phyloP scores from a whole-genome alignment of 176 grass and related monocot genomes.

The Zoysia pacifica region DNA sequence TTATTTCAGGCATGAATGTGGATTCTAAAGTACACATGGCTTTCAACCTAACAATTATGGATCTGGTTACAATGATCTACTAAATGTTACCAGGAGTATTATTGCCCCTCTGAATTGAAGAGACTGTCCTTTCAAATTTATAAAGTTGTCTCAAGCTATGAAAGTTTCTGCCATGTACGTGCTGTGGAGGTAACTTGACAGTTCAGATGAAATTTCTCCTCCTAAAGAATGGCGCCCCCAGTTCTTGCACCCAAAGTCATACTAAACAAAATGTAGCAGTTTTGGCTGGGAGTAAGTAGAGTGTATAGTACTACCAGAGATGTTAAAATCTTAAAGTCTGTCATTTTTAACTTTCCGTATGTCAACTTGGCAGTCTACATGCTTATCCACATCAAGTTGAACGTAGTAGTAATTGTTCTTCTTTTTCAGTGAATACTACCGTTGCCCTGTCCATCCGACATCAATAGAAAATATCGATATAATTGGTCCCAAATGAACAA shows the following conservation, averaged over 20 bases:
- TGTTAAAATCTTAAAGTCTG: background rate
- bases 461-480: background rate
- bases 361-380: slow-evolving; percentile 14
- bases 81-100: background rate
- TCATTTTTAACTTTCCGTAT: background rate
- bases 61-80: background rate
- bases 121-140: background rate
- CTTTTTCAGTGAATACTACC: background rate
- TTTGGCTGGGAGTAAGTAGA: slow-evolving; percentile 1
- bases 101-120: background rate
- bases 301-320: background rate
- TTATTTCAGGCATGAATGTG: background rate
- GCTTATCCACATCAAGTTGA: background rate
- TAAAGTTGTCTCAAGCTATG: background rate
- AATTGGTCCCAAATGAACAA: background rate
- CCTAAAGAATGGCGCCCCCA: slow-evolving; percentile 3
- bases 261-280: background rate
- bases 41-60: background rate
- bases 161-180: background rate
- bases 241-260: background rate
- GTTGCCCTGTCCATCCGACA: background rate
- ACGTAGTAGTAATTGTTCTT: background rate
- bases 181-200: slow-evolving; percentile 9
- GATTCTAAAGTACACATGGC: background rate
- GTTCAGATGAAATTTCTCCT: slow-evolving; percentile 18